A percentile compares a stretch with the other conserved stretches of the same genome.
Evolutionary conservation across 495 filamentous ascomycete genomes (phyloP).

Genomic region (Cetradonia linearis): DNA sequence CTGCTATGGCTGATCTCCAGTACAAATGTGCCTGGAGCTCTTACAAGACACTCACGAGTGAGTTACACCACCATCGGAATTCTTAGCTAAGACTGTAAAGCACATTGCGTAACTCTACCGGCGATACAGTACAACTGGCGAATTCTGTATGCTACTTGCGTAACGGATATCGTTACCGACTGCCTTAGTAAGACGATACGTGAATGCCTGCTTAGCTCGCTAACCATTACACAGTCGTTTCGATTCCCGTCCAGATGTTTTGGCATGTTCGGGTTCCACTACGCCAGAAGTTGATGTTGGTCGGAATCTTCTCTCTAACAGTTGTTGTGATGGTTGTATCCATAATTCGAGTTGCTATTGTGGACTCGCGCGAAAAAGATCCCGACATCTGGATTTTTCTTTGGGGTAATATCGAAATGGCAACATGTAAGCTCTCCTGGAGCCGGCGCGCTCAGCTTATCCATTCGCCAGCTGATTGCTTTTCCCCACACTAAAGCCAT

Average conservation of each 20-base stretch:
- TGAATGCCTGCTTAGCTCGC: too few species aligned
- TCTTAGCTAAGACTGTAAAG: background rate
- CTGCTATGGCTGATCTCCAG: conserved; percentile 11
- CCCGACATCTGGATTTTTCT: conserved; percentile 27
- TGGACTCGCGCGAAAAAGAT: conserved; percentile 14
- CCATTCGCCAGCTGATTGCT: background rate
- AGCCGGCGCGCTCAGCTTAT: background rate
- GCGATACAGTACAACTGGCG: background rate
- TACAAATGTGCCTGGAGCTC: background rate
- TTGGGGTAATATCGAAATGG: conserved; percentile 29
- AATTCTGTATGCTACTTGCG: background rate
- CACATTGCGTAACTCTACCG: background rate
- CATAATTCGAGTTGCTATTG: conserved; percentile 25
- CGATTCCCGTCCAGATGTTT: conserved; percentile 22
- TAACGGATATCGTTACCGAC: conserved; percentile 1
- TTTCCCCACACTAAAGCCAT: conserved; percentile 4
- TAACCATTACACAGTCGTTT: background rate
- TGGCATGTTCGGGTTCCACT: conserved; percentile 24
- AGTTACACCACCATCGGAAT: background rate
- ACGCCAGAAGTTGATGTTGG: conserved; percentile 23
- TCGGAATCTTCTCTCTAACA: conserved; percentile 26
- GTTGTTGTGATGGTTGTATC: conserved; percentile 25
- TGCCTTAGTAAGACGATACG: background rate
- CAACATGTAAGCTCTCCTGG: conserved; percentile 18
- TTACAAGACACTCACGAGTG: background rate